phyloP scores from a whole-genome alignment of 192 early-diverging fungal species.

The Radiomyces spectabilis region DNA sequence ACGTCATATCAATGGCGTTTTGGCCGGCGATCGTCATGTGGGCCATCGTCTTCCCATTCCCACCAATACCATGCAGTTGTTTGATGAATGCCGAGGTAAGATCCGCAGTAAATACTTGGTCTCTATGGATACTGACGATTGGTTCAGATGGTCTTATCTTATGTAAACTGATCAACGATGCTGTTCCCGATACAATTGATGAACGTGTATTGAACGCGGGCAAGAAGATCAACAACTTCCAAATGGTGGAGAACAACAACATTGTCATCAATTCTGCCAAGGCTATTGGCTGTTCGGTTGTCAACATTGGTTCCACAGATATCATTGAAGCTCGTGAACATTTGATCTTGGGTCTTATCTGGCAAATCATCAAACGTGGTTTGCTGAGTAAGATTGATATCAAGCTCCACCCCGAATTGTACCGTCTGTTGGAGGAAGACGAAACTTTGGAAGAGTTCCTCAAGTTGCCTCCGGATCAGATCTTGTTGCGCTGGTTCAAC shows the following conservation, averaged over 20 bases:
- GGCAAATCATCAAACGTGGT: slow-evolving; percentile 99
- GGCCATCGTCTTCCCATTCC: slow-evolving; percentile 88
- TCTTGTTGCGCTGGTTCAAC: slow-evolving; percentile 98
- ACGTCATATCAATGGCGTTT: slow-evolving; percentile 84
- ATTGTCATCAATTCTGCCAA: slow-evolving; percentile 99
- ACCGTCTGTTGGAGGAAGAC: slow-evolving; percentile 86
- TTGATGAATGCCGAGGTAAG: slow-evolving; percentile 86
- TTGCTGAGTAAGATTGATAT: slow-evolving; percentile 96
- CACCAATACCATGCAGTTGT: slow-evolving; percentile 90
- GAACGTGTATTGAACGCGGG: slow-evolving; percentile 92
- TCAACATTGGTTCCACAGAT: slow-evolving; percentile 97
- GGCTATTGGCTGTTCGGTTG: slow-evolving; percentile 96
- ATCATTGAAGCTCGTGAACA: slow-evolving; percentile 96
- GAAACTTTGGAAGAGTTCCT: slow-evolving; percentile 94
- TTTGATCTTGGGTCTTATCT: slow-evolving; percentile 93
- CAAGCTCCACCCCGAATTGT: slow-evolving; percentile 96
- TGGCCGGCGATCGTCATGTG: slow-evolving; percentile 77
- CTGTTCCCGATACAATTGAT: slow-evolving; percentile 94
- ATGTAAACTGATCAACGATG: slow-evolving; percentile 97
- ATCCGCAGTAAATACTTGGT: not conserved
- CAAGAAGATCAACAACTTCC: slow-evolving; percentile 88
- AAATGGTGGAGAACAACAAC: slow-evolving; percentile 99
- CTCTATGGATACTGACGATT: not conserved
- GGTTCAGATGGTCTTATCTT: slow-evolving; percentile 79
- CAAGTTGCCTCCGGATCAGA: slow-evolving; percentile 91